Conservation (phyloP, 108 stramenopile genomes). For the Cyclotella baltica region DNA sequence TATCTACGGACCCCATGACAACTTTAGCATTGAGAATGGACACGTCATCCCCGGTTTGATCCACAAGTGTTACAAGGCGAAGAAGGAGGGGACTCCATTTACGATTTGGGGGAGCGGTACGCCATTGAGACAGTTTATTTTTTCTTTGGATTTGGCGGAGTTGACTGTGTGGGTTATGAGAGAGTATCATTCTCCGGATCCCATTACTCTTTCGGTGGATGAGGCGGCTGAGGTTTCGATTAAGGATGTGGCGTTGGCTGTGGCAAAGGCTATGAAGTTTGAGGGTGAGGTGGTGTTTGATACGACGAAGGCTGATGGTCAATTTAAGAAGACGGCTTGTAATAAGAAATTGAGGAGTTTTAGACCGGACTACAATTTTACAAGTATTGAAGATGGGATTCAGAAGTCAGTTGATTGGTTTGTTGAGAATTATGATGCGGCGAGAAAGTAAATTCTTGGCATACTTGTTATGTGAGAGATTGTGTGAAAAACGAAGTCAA, state of each 20-base stretch:
- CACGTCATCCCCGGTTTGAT: conserved; percentile 99
- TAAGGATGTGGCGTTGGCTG: conserved; percentile 92
- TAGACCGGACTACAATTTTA: conserved; percentile 95
- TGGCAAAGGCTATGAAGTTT: conserved; percentile 96
- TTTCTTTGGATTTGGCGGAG: conserved; percentile 93
- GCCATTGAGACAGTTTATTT: conserved; percentile 97
- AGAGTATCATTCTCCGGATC: conserved; percentile 91
- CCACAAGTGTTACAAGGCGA: conserved; percentile 98
- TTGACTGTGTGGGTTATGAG: conserved; percentile 97
- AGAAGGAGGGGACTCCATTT: conserved; percentile 88
- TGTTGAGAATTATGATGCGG: conserved; percentile 85
- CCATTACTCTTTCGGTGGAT: conserved; percentile 94
- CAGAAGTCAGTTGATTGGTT: conserved; percentile 95
- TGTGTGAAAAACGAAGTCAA: too few species aligned
- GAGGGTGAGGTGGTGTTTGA: conserved; percentile 91
- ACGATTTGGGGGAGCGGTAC: conserved; percentile 97
- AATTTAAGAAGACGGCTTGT: conserved; percentile 98
- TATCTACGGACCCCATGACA: conserved; percentile 97
- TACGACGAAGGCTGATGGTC: conserved; percentile 95
- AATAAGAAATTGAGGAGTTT: conserved; percentile 91
- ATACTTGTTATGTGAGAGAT: neutral
- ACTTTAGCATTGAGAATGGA: conserved; percentile 95
- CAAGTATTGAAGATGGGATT: conserved; percentile 90
- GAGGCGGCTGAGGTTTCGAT: conserved; percentile 96
- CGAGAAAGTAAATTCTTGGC: conserved; percentile 57